Evolutionary conservation across 1,284 basidiomycete species (phyloP).

Genomic region (Taiwanofungus camphoratus): DNA sequence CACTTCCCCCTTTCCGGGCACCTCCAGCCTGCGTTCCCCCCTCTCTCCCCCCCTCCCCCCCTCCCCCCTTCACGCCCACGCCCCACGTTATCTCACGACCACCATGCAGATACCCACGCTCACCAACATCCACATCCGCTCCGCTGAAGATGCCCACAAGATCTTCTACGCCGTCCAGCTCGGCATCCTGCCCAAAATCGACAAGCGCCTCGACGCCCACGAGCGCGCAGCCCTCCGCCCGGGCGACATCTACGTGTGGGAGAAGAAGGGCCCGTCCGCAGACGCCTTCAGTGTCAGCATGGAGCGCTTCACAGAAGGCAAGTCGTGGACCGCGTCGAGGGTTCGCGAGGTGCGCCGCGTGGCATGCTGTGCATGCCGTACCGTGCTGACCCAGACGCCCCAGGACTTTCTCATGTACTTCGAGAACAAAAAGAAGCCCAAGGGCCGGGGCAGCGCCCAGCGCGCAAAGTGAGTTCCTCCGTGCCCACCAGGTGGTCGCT

Average conservation of each 20-base stretch:
- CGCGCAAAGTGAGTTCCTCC: constrained; percentile 15
- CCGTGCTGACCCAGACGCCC: not conserved
- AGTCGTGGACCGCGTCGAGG: constrained; percentile 34
- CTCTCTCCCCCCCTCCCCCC: constrained; percentile 11
- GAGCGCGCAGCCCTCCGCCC: constrained; percentile 35
- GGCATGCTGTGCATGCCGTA: constrained; percentile 3
- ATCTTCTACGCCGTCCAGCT: constrained; percentile 39
- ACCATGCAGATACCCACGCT: constrained; percentile 34
- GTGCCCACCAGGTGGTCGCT: constrained; percentile 2
- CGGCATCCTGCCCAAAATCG: constrained; percentile 36
- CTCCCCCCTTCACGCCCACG: constrained; percentile 5
- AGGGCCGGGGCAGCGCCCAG: constrained; percentile 21
- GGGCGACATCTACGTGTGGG: constrained; percentile 41
- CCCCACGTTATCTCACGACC: constrained; percentile 11
- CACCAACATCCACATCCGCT: constrained; percentile 35
- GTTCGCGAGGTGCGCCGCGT: constrained; percentile 30
- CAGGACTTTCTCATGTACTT: constrained; percentile 41
- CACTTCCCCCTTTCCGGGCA: constrained; percentile 14
- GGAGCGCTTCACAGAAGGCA: constrained; percentile 38
- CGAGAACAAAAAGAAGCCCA: constrained; percentile 30
- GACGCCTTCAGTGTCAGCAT: constrained; percentile 36
- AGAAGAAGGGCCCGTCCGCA: constrained; percentile 34
- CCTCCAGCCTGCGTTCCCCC: constrained; percentile 15
- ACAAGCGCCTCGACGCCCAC: constrained; percentile 35
- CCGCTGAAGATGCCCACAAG: constrained; percentile 36